Evolutionary conservation across 164 flowering plant species (phyloP), one percentile per base, ranked within the genome.

Genomic region (Malania oleifera): DNA sequence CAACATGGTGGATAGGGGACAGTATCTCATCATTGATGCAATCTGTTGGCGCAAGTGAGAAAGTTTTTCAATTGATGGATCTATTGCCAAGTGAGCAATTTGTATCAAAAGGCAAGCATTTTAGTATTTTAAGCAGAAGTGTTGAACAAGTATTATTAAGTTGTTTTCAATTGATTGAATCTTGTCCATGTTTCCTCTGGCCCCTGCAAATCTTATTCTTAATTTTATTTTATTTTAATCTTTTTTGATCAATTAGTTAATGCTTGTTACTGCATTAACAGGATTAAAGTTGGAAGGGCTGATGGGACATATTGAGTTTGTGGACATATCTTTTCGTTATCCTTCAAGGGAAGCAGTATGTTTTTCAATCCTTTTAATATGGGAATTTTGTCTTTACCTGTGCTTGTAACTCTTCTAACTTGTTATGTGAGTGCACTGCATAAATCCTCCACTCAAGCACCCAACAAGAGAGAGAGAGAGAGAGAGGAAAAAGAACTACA

Each of bases 1-100:
- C 98, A 39, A 89, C 95, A 59, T 92, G 96, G 96, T 89, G 91
- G 92, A 76, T 89, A 31, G 98, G 96, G 60, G 98, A 92, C 75
- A 85, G 83, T 70, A 67, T 86, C 52, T 83, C 98, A 54, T 72
- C 82, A 22, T 69, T 92, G 69, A 92, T 89, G 96, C 96, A 92
- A 63, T 87, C 98, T 43, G 81, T 92, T 70, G 98, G 98, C 50
- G 98, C 98, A 62, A 89, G 98, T 78, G 98, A 89, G 78, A 89
- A 92, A 60, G 98, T 92, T 41, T 92, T 92, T 68, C 91, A 83
- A 26, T 55, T 92, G 71, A 92, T 92, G 86, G 93, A 92, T 79
- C 83, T 85, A 56, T 59, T 69, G 38, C 89, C 91, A 24, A 81
- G 96, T 71, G 74, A 80, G 50, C 96, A 89, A 66, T 89, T 92